phyloP scores from a whole-genome alignment of 768 basidiomycete species.

The Scleroderma bovista region DNA sequence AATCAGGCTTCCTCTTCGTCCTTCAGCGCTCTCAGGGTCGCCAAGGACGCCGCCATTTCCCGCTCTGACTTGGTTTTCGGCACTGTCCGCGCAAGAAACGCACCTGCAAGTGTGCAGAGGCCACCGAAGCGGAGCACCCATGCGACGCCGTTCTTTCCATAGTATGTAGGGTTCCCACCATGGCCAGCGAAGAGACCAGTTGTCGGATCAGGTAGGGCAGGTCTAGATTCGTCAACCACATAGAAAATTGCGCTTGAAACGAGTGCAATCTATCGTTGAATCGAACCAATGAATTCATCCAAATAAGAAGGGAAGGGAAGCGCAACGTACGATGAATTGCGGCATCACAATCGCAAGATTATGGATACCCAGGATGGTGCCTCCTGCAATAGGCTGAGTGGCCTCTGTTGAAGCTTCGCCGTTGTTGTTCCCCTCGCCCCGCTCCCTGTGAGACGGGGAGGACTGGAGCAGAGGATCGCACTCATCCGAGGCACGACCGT shows the following conservation, averaged over 20 bases:
- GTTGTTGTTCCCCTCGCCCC: conserved; percentile 35
- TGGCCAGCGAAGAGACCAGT: conserved; percentile 19
- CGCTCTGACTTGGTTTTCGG: conserved; percentile 89
- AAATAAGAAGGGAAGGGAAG: not conserved
- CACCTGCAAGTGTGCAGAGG: conserved; percentile 75
- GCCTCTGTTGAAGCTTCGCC: conserved; percentile 21
- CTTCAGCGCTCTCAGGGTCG: conserved; percentile 70
- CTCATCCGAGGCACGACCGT: conserved; percentile 32
- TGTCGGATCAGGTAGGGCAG: conserved; percentile 4
- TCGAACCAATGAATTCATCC: not conserved
- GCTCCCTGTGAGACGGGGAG: conserved; percentile 43
- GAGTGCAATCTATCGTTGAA: conserved; percentile 61
- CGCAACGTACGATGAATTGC: conserved; percentile 75
- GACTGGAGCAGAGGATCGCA: conserved; percentile 53
- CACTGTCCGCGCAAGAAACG: conserved; percentile 71
- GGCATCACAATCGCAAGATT: conserved; percentile 95
- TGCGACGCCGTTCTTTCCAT: conserved; percentile 84
- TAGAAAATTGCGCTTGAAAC: conserved; percentile 86
- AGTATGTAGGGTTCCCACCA: conserved; percentile 50
- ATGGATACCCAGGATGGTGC: conserved; percentile 91
- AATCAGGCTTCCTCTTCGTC: conserved; percentile 49
- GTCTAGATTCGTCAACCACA: conserved; percentile 53
- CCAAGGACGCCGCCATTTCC: conserved; percentile 78
- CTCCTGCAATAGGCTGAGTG: conserved; percentile 62
- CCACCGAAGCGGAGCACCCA: conserved; percentile 95